Conservation (phyloP, 2,329 filamentous ascomycete genomes). For the Epichloe sp. region DNA sequence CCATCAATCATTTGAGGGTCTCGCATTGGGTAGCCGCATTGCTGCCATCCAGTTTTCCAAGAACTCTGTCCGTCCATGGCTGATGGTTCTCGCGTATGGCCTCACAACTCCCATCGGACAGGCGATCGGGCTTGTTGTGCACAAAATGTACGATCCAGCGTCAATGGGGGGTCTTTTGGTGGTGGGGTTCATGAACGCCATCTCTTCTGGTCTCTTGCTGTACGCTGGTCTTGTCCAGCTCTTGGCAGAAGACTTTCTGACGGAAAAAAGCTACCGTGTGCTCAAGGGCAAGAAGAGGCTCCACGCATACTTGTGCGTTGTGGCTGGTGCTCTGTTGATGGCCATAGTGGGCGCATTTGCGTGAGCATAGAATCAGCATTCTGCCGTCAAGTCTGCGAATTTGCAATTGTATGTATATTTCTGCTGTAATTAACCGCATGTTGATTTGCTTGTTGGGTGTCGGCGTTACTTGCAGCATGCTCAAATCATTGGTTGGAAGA, state of each 20-base stretch:
- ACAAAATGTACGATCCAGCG: constrained; percentile 68
- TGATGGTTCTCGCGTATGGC: constrained; percentile 68
- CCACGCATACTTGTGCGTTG: constrained; percentile 50
- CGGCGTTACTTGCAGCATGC: too few species aligned
- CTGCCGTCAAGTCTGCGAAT: too few species aligned
- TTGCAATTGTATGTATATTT: too few species aligned
- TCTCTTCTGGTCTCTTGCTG: constrained; percentile 65
- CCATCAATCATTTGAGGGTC: constrained; percentile 80
- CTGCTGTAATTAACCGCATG: too few species aligned
- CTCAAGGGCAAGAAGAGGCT: constrained; percentile 48
- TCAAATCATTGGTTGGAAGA: too few species aligned
- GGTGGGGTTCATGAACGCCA: constrained; percentile 79
- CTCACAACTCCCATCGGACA: constrained; percentile 71
- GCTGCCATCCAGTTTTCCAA: constrained; percentile 68
- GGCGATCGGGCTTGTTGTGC: constrained; percentile 65
- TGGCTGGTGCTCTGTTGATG: constrained; percentile 54
- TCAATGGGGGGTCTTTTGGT: constrained; percentile 57
- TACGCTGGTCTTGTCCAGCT: constrained; percentile 78
- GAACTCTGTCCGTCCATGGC: constrained; percentile 63
- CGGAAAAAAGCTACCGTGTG: constrained; percentile 56
- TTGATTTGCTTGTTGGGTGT: too few species aligned
- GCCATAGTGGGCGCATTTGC: constrained; percentile 61
- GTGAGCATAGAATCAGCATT: constrained; percentile 17
- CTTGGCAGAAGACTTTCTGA: constrained; percentile 71
- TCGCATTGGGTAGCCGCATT: constrained; percentile 75